Evolutionary conservation across 179 eudicot species (phyloP).

Genomic region (Silene vulgaris): DNA sequence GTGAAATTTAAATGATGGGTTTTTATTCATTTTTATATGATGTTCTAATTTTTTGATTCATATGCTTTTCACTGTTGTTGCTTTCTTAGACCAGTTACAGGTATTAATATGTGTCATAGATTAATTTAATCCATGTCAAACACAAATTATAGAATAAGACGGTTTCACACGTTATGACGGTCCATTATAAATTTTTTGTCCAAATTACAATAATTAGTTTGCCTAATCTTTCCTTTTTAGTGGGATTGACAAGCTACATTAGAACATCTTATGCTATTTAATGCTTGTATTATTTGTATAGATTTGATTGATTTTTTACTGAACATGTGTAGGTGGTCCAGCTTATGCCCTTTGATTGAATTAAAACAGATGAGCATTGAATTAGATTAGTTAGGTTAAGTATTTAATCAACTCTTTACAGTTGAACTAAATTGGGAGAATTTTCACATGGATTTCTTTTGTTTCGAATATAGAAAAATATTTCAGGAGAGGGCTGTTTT

Average conservation of each 20-base stretch:
- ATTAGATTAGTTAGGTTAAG: constrained; percentile 24
- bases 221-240: constrained; percentile 21
- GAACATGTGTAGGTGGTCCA: constrained; percentile 30
- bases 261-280: constrained; percentile 1
- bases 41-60: constrained; percentile 25
- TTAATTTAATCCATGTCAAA: constrained; percentile 10
- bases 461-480: neutral
- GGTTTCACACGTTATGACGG: too few species aligned
- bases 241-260: constrained; percentile 16
- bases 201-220: constrained; percentile 14
- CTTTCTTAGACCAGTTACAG: constrained; percentile 27
- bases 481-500: neutral
- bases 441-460: constrained; percentile 33
- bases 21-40: constrained; percentile 13
- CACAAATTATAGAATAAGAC: too few species aligned
- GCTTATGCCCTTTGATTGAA: constrained; percentile 20
- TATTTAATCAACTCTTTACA: constrained; percentile 23
- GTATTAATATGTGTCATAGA: constrained; percentile 12
- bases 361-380: constrained; percentile 12
- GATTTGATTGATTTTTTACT: constrained; percentile 16
- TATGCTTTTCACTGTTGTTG: constrained; percentile 19
- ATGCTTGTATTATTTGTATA: constrained; percentile 10
- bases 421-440: constrained; percentile 6
- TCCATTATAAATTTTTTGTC: neutral
- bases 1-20: constrained; percentile 27